phyloP scores from a whole-genome alignment of 2,329 filamentous ascomycete species.

The Exophiala spinifera region DNA sequence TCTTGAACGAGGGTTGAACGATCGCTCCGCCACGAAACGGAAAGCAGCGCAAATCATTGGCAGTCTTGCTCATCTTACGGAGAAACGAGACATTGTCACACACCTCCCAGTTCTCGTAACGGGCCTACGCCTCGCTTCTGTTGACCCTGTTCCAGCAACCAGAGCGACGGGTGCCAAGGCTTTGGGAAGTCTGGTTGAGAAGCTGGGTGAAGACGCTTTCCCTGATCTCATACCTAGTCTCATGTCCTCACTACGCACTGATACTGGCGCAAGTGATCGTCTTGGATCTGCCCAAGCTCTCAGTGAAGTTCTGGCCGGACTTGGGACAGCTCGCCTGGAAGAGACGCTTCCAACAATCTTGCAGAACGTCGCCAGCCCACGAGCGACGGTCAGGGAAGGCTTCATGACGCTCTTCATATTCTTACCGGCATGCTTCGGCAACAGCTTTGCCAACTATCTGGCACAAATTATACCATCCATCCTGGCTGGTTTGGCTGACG shows the following conservation, averaged over 20 bases:
- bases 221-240: constrained; percentile 96
- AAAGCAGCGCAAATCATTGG: constrained; percentile 98
- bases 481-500: constrained; percentile 87
- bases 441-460: constrained; percentile 95
- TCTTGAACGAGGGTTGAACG: constrained; percentile 83
- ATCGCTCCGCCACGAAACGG: constrained; percentile 90
- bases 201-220: constrained; percentile 92
- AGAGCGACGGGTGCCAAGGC: constrained; percentile 94
- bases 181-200: constrained; percentile 93
- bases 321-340: constrained; percentile 88
- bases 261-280: constrained; percentile 92
- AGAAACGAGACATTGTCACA: constrained; percentile 86
- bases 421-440: constrained; percentile 96
- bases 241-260: constrained; percentile 96
- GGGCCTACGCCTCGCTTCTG: constrained; percentile 81
- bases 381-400: constrained; percentile 86
- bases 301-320: constrained; percentile 89
- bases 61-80: constrained; percentile 92
- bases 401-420: constrained; percentile 99
- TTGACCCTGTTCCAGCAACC: constrained; percentile 94
- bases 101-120: constrained; percentile 91
- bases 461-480: constrained; percentile 95
- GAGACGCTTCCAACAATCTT: constrained; percentile 94
- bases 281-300: constrained; percentile 95
- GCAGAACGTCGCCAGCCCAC: constrained; percentile 90